Base-by-base conservation (phyloP, 495 filamentous ascomycete genomes). In the Clohesyomyces aquaticus region DNA sequence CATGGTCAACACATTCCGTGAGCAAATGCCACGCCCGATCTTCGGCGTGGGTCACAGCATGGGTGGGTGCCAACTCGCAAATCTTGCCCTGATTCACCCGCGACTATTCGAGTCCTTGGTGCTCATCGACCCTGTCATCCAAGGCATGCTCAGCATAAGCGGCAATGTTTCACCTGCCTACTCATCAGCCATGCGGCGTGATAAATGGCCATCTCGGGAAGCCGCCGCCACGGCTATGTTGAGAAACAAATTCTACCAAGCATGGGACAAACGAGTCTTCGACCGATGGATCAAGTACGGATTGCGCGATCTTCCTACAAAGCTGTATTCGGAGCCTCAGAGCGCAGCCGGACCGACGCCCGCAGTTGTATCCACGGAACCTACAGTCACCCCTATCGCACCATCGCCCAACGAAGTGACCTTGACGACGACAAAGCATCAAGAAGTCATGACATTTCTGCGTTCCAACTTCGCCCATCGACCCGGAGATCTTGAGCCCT, bases 11-110 rank as follows among this genome's bases (percentile, higher is more conserved):
- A 78, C 83, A 45, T 93, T 96, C 76, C 89, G 91, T 28, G 75
- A 80, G 8, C 75, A 90, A 59, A 95, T 98, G 90, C 86, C 89
- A 2, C 88, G 90, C 11, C 93, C 94, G 4, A 76, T 97, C n/a
- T 76, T 97, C 59, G 94, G 93, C 27, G 73, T 98, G 2, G 94
- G 94, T 21, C 94, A 98, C 76, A 93, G 89, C 72, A 88, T 91
- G 81, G 94, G 94, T 66, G 93, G 83, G 61, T 83, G 82, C 71
- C 82, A 89, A 53, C 82, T 91, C 64, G 71, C 74, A 46, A 79
- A 83, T 65, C 71, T 87, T 10, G 79, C 90, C 18, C 78, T 94
- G 14, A 81, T 92, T 63, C 90, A 96, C 77, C 92, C 94, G 9
- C 86, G 92, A 3, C 84, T 98, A 10, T 81, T 97, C 61, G 81